Evolutionary conservation across 108 stramenopile species (phyloP).

Genomic region (Schizochytrium sp.): DNA sequence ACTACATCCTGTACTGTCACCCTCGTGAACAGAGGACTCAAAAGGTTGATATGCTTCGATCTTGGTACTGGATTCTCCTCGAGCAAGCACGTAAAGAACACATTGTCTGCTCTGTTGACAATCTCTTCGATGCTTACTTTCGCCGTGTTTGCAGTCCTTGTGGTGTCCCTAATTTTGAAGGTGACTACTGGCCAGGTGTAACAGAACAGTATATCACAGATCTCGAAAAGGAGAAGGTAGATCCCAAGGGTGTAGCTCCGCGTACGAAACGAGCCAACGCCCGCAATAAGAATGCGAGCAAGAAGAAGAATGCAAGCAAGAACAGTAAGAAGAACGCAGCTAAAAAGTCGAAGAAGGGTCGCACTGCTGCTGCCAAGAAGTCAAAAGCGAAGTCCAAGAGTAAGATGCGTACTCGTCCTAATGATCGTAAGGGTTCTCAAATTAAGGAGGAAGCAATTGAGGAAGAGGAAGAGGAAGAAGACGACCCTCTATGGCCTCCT

Average conservation of each 20-base stretch:
- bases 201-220: constrained; percentile 97
- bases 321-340: constrained; percentile 74
- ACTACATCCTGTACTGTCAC: constrained; percentile 71
- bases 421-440: constrained; percentile 56
- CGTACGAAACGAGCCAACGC: constrained; percentile 36
- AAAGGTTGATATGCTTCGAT: constrained; percentile 77
- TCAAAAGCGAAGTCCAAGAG: not conserved
- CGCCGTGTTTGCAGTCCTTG: constrained; percentile 71
- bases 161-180: constrained; percentile 94
- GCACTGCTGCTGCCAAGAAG: not conserved
- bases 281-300: constrained; percentile 69
- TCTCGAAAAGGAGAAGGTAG: constrained; percentile 84
- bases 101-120: constrained; percentile 87
- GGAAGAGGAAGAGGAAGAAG: constrained; percentile 61
- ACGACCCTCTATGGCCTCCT: constrained; percentile 56
- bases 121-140: constrained; percentile 95
- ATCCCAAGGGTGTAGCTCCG: constrained; percentile 44
- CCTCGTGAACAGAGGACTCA: constrained; percentile 80
- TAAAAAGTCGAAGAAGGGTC: constrained; percentile 73
- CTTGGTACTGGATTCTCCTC: constrained; percentile 97
- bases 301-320: constrained; percentile 58
- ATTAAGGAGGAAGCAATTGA: constrained; percentile 61
- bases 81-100: constrained; percentile 87
- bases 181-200: constrained; percentile 97
- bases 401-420: constrained; percentile 57